Evolutionary conservation across 345 rosid species (phyloP), one percentile per base, ranked within the genome.

Genomic region (Populus davidiana): DNA sequence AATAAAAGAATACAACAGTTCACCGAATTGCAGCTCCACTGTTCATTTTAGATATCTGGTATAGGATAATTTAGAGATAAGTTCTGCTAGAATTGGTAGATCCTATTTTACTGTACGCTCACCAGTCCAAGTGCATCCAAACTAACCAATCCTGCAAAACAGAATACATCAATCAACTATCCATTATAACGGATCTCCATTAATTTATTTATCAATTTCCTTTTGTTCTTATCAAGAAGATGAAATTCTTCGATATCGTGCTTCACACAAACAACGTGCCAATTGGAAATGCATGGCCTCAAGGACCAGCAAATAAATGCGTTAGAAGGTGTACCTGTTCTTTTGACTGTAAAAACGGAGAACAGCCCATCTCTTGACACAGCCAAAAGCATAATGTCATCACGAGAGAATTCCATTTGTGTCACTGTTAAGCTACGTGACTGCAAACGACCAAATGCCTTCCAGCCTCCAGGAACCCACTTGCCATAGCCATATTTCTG

Each of bases 391-490:
- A 93, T 82, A 71, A 79, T 87, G 82, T 93, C 89, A 44, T 96
- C 93, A 20, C 83, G 88, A 74, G 97, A 93, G 85, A 92, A 96
- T 73, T 89, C 94, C 86, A 92, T 91, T 56, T 90, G 96, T 25
- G 99, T 96, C 50, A 93, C 98, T 39, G 99, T 93, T 86, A 96
- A 89, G 85, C 87, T 91, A 89, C 90, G 99, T 79, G 99, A 90
- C 81, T 91, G 92, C 90, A 96, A 80, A 62, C 90, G 89, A 69
- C 93, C 93, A 65, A 92, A 89, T 67, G 92, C 86, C 86, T 93
- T 96, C 97, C 98, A 96, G n/a, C 86, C 92, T 96, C 97, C 99
- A 96, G n/a, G 95, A 86, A 79, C 98, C 95, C 67, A 91, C 97
- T 84, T 92, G 87, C 99, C 97, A 96, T 33, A 91, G 79, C 97